Conservation (phyloP, 495 filamentous ascomycete species). For the Letharia columbiana region DNA sequence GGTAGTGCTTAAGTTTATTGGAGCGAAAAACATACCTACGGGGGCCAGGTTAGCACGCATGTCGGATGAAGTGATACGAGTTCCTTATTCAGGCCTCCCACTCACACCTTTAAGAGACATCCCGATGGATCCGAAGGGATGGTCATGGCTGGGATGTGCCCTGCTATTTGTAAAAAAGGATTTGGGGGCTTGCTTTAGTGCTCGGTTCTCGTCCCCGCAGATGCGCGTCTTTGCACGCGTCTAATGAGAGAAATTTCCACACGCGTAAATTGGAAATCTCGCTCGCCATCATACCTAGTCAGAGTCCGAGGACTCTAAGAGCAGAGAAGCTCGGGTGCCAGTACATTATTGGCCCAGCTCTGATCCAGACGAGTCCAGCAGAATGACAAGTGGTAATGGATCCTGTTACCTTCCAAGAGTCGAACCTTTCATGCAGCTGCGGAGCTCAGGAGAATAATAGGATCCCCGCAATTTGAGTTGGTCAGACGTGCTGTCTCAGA, state of each 20-base stretch:
- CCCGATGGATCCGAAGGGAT: slow-evolving; percentile 7
- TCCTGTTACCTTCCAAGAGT: not conserved
- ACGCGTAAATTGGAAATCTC: slow-evolving; percentile 11
- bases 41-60: not conserved
- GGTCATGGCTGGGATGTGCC: slow-evolving; percentile 7
- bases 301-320: not conserved
- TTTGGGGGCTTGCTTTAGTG: slow-evolving; percentile 13
- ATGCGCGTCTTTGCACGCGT: slow-evolving; percentile 11
- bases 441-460: slow-evolving; percentile 13
- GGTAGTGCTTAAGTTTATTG: too few relatives aligned
- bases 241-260: slow-evolving; percentile 10
- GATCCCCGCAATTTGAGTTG: slow-evolving; percentile 2
- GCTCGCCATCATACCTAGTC: too few relatives aligned
- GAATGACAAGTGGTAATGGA: not conserved
- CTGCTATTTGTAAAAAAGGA: slow-evolving; percentile 13
- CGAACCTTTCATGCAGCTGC: slow-evolving; percentile 1
- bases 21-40: not conserved
- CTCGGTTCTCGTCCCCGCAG: slow-evolving; percentile 14
- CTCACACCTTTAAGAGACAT: not conserved
- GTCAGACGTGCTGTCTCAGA: slow-evolving; percentile 11
- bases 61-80: not conserved
- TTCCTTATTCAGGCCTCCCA: slow-evolving; percentile 7
- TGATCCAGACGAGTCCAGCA: not conserved
- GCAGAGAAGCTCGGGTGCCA: not conserved
- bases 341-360: not conserved